Base-by-base conservation (phyloP, 129 eudicot species). In the Pseudognaphalium luteoalbum region DNA sequence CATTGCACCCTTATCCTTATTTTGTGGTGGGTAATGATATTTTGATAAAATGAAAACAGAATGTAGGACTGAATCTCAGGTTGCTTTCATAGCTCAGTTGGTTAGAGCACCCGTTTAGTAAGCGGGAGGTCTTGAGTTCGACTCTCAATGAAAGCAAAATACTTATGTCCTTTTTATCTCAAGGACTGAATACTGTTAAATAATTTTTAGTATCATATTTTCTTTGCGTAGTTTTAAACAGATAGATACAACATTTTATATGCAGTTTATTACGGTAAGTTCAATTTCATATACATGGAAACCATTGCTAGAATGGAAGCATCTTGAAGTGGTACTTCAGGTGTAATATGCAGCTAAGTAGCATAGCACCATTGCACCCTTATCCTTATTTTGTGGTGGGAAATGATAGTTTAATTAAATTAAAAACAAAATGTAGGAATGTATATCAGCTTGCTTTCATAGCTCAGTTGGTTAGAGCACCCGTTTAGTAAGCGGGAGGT, bases 101-200 rank as follows among this genome's bases (percentile, higher is more conserved):
- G 97, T 88, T 91, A 91, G 97, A 91, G 92, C 97, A 91, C 95
- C 95, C 90, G 97, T 88, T 88, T 91, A 93, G 98, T 90, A 93
- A 93, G 95, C 98, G 96, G 96, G 96, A 93, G 98, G 96, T 90
- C 98, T 93, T 93, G 96, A 93, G 98, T 92, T 92, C 95, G 33
- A 92, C 95, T 92, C 98, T 86, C 96, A 85, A 85, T 73, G 87
- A 83, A 77, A 84, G 85, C 82, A 82, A 33, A 63, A 16, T 42
- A 42, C 15, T 42, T 9, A 2, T 10, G 15, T 42, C 50, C 5
- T 10, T 42, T 42, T 42, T 42, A 6, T 34, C 7, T 41, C 47
- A 47, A 1, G n/a, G 54, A 14, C n/a, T 14, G 1, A 47, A 9
- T 25, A 9, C 3, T 9, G 47, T 14, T 14, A 47, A 14, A 47